These are phyloP conservation scores for Gamsiella multidivaricata DNA, from an alignment of 192 early-diverging fungal genomes.

Conservation along the genomic window DNA sequence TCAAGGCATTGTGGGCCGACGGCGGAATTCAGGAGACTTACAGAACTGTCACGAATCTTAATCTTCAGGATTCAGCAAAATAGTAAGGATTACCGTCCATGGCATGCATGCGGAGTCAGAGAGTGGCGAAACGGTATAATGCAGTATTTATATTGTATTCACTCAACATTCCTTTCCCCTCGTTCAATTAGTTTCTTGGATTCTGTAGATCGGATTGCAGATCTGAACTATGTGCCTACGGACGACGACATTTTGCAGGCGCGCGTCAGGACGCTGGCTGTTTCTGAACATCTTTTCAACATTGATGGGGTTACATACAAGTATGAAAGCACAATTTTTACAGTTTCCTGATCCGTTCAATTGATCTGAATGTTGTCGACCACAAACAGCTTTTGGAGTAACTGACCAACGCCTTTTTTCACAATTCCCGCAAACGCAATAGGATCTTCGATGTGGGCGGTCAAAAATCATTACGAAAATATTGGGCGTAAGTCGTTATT, in stretches of 20 bases:
- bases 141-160: neutral
- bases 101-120: too few species aligned
- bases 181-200: conserved; percentile 64
- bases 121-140: neutral
- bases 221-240: conserved; percentile 65
- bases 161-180: too few species aligned
- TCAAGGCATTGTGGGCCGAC: conserved; percentile 60
- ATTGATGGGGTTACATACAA: conserved; percentile 65
- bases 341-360: neutral
- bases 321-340: conserved; percentile 26
- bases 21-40: conserved; percentile 46
- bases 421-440: neutral
- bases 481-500: conserved; percentile 68
- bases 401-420: neutral
- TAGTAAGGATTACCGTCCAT: too few species aligned
- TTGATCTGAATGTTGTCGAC: neutral
- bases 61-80: conserved; percentile 62
- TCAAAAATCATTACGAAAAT: conserved; percentile 70
- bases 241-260: conserved; percentile 78
- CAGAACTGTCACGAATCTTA: conserved; percentile 42
- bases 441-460: conserved; percentile 81
- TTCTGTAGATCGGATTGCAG: conserved; percentile 62
- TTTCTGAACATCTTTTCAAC: conserved; percentile 74
- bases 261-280: conserved; percentile 76
- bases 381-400: neutral